Conservation (phyloP, 2,329 filamentous ascomycete genomes). For the Calonectria naviculata region DNA sequence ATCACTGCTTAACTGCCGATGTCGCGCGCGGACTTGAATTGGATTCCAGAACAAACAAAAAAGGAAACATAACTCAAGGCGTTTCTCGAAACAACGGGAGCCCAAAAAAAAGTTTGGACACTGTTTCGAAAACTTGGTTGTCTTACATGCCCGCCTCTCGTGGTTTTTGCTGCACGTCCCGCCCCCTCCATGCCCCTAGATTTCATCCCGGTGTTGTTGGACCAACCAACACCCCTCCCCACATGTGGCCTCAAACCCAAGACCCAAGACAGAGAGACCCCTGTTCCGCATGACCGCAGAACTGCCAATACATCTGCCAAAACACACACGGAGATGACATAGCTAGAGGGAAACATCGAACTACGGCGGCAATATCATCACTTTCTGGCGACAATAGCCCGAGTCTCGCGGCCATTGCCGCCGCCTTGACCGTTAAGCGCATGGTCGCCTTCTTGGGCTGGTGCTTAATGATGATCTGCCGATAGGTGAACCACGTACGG, state of each 20-base stretch:
- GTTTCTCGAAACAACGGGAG: slow-evolving; percentile 29
- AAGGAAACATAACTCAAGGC: slow-evolving; percentile 20
- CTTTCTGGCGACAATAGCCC: neutral
- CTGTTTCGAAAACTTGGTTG: slow-evolving; percentile 12
- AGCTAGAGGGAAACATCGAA: neutral
- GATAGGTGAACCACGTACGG: neutral
- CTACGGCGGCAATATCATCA: neutral
- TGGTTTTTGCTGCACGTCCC: neutral
- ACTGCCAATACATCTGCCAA: slow-evolving; percentile 21
- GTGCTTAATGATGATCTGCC: neutral
- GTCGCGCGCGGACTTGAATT: slow-evolving; percentile 3
- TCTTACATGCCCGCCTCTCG: neutral
- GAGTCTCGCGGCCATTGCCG: neutral
- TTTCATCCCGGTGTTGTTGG: neutral
- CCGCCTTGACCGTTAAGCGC: neutral
- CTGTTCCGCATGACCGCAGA: slow-evolving; percentile 41
- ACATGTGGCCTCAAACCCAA: slow-evolving; percentile 34
- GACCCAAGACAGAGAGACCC: slow-evolving; percentile 21
- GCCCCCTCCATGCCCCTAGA: slow-evolving; percentile 5
- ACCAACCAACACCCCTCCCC: slow-evolving; percentile 32
- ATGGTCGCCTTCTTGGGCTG: neutral
- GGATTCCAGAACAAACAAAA: slow-evolving; percentile 25
- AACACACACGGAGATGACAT: neutral
- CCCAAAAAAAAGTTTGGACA: neutral
- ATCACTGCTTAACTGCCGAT: neutral